These are phyloP conservation scores for Lippia alba DNA, from an alignment of 305 asterid genomes.

Conservation along the genomic window DNA sequence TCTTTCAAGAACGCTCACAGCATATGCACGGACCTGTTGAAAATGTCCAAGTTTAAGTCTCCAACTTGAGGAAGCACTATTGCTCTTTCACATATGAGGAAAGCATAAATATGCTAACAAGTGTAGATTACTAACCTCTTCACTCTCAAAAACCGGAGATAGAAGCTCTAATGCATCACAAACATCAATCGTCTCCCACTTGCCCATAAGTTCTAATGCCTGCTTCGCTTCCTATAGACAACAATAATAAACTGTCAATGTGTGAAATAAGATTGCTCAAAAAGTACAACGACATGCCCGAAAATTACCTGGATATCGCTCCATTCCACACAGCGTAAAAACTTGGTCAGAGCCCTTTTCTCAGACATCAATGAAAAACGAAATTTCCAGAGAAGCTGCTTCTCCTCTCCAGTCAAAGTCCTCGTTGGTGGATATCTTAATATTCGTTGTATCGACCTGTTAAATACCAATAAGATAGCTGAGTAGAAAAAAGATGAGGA, in stretches of 20 bases:
- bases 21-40: slow-evolving; percentile 94
- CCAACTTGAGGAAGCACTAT: not conserved
- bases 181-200: slow-evolving; percentile 97
- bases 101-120: slow-evolving; percentile 31
- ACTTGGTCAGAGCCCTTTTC: slow-evolving; percentile 93
- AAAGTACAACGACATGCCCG: slow-evolving; percentile 6
- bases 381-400: slow-evolving; percentile 97
- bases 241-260: slow-evolving; percentile 25
- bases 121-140: slow-evolving; percentile 70
- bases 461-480: slow-evolving; percentile 38
- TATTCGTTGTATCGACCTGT: slow-evolving; percentile 93
- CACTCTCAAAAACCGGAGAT: slow-evolving; percentile 98
- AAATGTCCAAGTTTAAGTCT: not conserved
- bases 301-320: slow-evolving; percentile 91
- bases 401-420: slow-evolving; percentile 95
- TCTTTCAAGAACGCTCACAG: slow-evolving; percentile 96
- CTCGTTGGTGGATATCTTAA: slow-evolving; percentile 94
- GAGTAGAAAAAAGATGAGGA: slow-evolving; percentile 33
- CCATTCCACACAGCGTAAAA: slow-evolving; percentile 98
- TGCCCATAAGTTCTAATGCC: slow-evolving; percentile 94
- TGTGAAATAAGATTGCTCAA: slow-evolving; percentile 16
- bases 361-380: slow-evolving; percentile 96
- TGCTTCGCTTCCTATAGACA: slow-evolving; percentile 94
- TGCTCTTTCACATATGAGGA: slow-evolving; percentile 7
- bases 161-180: slow-evolving; percentile 97